These are phyloP conservation scores for Alisma plantagoaquatica DNA, from an alignment of 106 monocot genomes.

Conservation along the genomic window DNA sequence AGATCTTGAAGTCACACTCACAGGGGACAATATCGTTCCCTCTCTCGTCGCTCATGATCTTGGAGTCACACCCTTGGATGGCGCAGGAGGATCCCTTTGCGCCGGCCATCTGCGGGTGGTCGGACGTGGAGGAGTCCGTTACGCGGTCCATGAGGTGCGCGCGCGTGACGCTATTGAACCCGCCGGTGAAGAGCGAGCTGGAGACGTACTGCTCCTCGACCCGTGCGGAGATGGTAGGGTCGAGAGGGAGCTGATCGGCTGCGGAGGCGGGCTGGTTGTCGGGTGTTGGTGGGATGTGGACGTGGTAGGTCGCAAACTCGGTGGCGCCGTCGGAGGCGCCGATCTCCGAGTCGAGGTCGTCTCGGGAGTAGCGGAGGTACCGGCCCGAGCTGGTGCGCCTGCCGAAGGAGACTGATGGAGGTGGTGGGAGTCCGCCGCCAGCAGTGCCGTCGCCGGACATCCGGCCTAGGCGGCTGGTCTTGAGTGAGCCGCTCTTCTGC, in stretches of 20 bases:
- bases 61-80: conserved; percentile 61
- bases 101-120: conserved; percentile 53
- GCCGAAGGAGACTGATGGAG: conserved; percentile 14
- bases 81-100: conserved; percentile 46
- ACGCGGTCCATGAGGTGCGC: conserved; percentile 80
- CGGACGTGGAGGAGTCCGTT: conserved; percentile 29
- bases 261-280: conserved; percentile 58
- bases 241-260: conserved; percentile 4
- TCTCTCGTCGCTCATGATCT: conserved; percentile 47
- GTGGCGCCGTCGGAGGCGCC: too few relatives aligned
- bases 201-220: conserved; percentile 69
- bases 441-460: not conserved
- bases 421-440: conserved; percentile 13
- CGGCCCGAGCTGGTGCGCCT: conserved; percentile 41
- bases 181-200: conserved; percentile 84
- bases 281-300: conserved; percentile 24
- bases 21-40: conserved; percentile 62
- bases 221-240: conserved; percentile 27
- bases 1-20: conserved; percentile 86
- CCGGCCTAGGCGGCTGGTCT: not conserved
- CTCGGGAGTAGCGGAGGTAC: conserved; percentile 55
- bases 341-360: conserved; percentile 49
- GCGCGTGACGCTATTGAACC: conserved; percentile 78
- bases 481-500: conserved; percentile 2
- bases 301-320: conserved; percentile 61